Evolutionary conservation across 371 early-diverging fungal species (phyloP).

Genomic region (Mortierella sp.): DNA sequence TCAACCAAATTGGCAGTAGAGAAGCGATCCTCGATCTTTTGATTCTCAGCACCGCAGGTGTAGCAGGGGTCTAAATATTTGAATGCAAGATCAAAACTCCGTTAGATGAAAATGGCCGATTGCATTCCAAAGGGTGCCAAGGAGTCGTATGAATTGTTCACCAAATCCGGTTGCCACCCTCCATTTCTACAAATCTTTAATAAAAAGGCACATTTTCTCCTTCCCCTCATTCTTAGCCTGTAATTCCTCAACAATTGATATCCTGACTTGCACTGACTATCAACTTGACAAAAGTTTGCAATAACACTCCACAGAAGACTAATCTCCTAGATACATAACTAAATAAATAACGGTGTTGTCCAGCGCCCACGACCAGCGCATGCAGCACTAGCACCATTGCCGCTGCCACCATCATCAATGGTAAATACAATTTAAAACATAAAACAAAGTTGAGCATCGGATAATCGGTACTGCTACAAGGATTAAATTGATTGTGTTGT

Average conservation of each 20-base stretch:
- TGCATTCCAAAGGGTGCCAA: neutral
- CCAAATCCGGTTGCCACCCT: neutral
- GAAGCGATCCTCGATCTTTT: conserved; percentile 37
- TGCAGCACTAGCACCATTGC: too few relatives aligned
- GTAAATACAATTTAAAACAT: too few relatives aligned
- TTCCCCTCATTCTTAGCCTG: neutral
- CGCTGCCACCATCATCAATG: too few relatives aligned
- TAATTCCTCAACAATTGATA: neutral
- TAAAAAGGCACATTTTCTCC: neutral
- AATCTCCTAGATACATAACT: conserved; percentile 1
- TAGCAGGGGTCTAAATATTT: conserved; percentile 38
- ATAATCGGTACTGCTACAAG: too few relatives aligned
- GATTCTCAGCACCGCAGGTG: conserved; percentile 45
- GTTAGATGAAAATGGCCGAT: neutral
- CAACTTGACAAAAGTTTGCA: neutral
- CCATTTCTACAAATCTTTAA: neutral
- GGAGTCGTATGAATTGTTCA: neutral
- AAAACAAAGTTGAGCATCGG: too few relatives aligned
- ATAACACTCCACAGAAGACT: neutral
- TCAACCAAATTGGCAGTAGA: conserved; percentile 39
- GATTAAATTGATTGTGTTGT: too few relatives aligned
- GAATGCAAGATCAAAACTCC: neutral
- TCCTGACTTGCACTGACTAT: conserved; percentile 13
- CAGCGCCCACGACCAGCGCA: too few relatives aligned
- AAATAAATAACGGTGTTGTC: too few relatives aligned